Evolutionary conservation across 1,284 basidiomycete species (phyloP), one percentile per base, ranked within the genome.

Genomic region (Singerocomus rubriflavus): DNA sequence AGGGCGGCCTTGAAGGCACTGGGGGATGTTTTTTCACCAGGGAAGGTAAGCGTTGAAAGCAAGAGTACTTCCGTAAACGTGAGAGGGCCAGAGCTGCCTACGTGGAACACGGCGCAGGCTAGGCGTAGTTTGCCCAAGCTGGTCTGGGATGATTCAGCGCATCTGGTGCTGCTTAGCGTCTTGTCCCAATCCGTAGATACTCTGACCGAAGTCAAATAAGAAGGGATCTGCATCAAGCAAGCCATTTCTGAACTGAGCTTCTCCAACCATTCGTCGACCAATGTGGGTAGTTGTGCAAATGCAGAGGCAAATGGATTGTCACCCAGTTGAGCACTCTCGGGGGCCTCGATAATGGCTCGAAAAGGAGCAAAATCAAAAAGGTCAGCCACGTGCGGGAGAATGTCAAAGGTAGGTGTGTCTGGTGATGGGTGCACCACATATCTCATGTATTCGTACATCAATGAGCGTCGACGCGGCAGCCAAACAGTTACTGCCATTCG

Each of bases 331-430:
- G 21, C n/a, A 32, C 29, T 52, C 27, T 54, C 52, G 2, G 58
- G 38, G 16, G 46, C 30, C 25, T n/a, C 46, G 35, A 65, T 57
- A 14, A 58, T 44, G 2, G 50, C 37, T 38, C 34, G 41, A 21
- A 68, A 61, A 5, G 45, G 50, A 40, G 52, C 39, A 16, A 63
- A 51, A 8, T 45, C 37, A 8, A 39, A 32, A 35, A 65, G 30
- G 9, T 65, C 58, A 13, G 17, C 42, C 26, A 53, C 49, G 14
- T 61, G 54, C 14, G 65, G 65, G 6, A 66, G 48, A 8, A 67
- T 25, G 16, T 46, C 50, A 27, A 52, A 32, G 3, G 25, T 21
- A 16, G 48, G 50, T 11, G 52, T 26, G 35, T 53, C 50, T 13
- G 48, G 44, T 13, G 52, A 46, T 17, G 48, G 49, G 31, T 26